Base-by-base conservation (phyloP, 1,139 yeast genomes). In the Candida buenavistaensis region DNA sequence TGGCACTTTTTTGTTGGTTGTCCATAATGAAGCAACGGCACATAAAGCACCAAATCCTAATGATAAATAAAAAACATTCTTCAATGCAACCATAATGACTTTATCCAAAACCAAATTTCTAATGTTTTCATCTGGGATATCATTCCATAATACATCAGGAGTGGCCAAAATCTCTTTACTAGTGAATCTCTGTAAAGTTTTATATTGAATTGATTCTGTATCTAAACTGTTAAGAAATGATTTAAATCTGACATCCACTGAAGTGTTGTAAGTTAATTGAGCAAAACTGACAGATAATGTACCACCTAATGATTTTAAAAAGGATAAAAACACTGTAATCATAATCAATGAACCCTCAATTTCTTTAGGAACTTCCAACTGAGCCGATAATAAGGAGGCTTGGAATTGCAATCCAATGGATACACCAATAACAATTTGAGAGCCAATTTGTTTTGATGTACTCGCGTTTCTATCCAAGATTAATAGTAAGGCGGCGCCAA, bases 351-450 rank as follows among this genome's bases (percentile, higher is more conserved):
- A 65, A 5, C 82, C 82, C 5, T 66, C 64, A 12, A 63, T 47
- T 17, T 61, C 49, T 21, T 63, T 66, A 3, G 84, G 84, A 1
- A 82, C 77, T 31, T 63, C 57, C 21, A 80, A 50, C 49, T 82
- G 88, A 6, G 74, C 66, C 11, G 78, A 58, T 15, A 82, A 50
- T 29, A 75, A 46, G 1, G 75, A 55, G 20, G 77, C 59, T 53
- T 80, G 88, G 46, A 79, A 62, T 33, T 64, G 61, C 13, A 72
- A 45, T 2, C 88, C 88, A 32, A 72, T 57, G 0, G 78, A 70
- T 12, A 77, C 50, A 36, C 87, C 88, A 4, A 68, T 64, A 5
- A 78, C 48, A 23, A 82, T 73, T 29, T 72, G 55, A 9, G 68
- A 59, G 0, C 87, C 87, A 39, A 80, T 76, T 30, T 67, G 61